phyloP scores from a whole-genome alignment of 805 yeast species.

The Lipomyces japonicus region DNA sequence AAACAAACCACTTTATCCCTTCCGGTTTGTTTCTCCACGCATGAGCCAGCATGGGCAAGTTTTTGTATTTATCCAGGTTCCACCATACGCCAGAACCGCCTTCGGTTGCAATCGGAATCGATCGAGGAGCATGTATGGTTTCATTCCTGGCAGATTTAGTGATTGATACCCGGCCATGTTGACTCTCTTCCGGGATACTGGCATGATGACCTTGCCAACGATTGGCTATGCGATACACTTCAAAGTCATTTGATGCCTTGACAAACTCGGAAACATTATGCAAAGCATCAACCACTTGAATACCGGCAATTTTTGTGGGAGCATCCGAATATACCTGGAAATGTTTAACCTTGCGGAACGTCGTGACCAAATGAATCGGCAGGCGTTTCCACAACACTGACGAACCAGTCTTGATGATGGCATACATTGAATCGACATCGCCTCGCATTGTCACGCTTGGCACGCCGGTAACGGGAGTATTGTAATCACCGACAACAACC shows the following conservation, averaged over 20 bases:
- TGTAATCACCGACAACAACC: too few species aligned
- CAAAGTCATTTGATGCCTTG: slow-evolving; percentile 19
- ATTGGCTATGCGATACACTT: slow-evolving; percentile 27
- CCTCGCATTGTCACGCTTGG: too few species aligned
- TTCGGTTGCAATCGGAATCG: not conserved
- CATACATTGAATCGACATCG: too few species aligned
- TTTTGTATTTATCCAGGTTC: slow-evolving; percentile 39
- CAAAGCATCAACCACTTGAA: slow-evolving; percentile 36
- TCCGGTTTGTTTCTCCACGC: slow-evolving; percentile 34
- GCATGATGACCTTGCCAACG: slow-evolving; percentile 2
- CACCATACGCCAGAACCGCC: slow-evolving; percentile 34
- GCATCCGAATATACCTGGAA: slow-evolving; percentile 38
- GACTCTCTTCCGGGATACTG: not conserved
- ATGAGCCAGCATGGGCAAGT: slow-evolving; percentile 38
- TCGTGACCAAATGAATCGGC: slow-evolving; percentile 38
- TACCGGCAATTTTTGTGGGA: slow-evolving; percentile 35
- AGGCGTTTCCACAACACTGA: slow-evolving; percentile 37
- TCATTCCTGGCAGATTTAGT: not conserved
- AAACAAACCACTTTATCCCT: slow-evolving; percentile 36
- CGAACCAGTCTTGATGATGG: slow-evolving; percentile 39
- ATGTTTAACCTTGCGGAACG: slow-evolving; percentile 33
- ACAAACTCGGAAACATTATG: slow-evolving; percentile 15
- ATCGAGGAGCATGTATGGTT: not conserved
- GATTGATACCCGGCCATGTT: slow-evolving; percentile 31
- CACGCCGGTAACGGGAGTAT: too few species aligned